Evolutionary conservation across 164 flowering plant species (phyloP).

Genomic region (Warburgia ugandensis): DNA sequence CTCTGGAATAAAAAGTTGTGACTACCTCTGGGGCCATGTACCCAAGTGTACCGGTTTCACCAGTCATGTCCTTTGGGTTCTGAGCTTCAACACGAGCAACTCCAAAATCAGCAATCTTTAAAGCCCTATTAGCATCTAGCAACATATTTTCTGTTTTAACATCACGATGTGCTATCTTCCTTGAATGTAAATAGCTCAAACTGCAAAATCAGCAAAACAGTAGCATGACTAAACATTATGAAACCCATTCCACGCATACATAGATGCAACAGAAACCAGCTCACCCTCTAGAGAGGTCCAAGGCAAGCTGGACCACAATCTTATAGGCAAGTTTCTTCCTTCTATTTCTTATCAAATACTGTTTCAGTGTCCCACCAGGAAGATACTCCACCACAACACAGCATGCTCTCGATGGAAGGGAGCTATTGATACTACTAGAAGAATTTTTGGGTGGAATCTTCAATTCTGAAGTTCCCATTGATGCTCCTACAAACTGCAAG

Average conservation of each 20-base stretch:
- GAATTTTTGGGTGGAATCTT: conserved; percentile 47
- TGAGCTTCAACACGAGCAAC: conserved; percentile 94
- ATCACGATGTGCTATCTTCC: conserved; percentile 83
- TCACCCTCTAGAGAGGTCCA: conserved; percentile 27
- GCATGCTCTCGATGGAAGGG: conserved; percentile 69
- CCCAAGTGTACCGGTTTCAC: conserved; percentile 87
- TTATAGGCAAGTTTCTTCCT: conserved; percentile 18
- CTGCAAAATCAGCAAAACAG: conserved; percentile 26
- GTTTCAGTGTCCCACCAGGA: conserved; percentile 70
- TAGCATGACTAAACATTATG: neutral
- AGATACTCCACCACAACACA: conserved; percentile 94
- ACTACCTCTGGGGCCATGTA: conserved; percentile 97
- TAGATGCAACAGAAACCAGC: neutral
- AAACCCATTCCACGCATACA: neutral
- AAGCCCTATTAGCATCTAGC: conserved; percentile 35
- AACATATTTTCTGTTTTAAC: conserved; percentile 84
- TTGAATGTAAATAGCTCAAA: conserved; percentile 72
- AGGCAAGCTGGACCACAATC: conserved; percentile 21
- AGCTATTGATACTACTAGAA: conserved; percentile 15
- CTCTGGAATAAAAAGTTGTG: too few species aligned
- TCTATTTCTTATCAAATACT: conserved; percentile 15
- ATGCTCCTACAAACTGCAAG: conserved; percentile 82
- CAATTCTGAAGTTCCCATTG: conserved; percentile 83
- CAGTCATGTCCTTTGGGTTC: conserved; percentile 87
- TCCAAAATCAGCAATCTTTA: conserved; percentile 88